Base-by-base conservation (phyloP, 768 basidiomycete species). In the Lentinula boryana region DNA sequence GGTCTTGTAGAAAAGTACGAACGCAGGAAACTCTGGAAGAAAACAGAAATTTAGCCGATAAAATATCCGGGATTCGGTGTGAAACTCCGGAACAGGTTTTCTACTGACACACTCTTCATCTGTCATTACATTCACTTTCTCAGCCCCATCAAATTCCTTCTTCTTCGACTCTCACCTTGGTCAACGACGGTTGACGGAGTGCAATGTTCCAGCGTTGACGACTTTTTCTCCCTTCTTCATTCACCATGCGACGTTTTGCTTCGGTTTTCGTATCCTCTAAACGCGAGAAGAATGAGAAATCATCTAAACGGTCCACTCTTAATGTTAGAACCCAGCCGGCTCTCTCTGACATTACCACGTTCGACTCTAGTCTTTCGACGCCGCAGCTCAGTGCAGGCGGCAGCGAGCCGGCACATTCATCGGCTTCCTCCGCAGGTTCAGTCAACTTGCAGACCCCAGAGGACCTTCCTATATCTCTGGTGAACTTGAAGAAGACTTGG, bases 1-100 rank as follows among this genome's bases (percentile, higher is more conserved):
- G 71, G 69, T 9, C 78, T 89, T 15, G 76, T 92, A 32, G 87
- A 88, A 70, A 71, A 74, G 55, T 86, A 84, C 59, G 93, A 95
- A 72, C 75, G 83, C 62, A 75, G 89, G 54, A 62, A 71, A 69
- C 36, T 41, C 33, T 51, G 48, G 58, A 52, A 32, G 23, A 50
- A 60, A 50, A 12, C 15, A 18, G 23, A 51, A 40, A 46, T 32
- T 32, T 49, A 48, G 35, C 35, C 51, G 56, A 58, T 41, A 23
- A 18, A 36, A 31, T 5, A 50, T 18, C n/a, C 18, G 16, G 44
- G 44, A n/a, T 27, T 46, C 44, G 44, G 44, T n/a, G 43, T 46
- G 44, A 46, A 23, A 43, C 13, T 43, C 44, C 44, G 44, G 44
- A 23, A 13, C 9, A 8, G 44, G 15, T 43, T 43, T 43, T n/a